phyloP scores from a whole-genome alignment of 371 early-diverging fungal species.

The Neoconidiobolus thromboides region DNA sequence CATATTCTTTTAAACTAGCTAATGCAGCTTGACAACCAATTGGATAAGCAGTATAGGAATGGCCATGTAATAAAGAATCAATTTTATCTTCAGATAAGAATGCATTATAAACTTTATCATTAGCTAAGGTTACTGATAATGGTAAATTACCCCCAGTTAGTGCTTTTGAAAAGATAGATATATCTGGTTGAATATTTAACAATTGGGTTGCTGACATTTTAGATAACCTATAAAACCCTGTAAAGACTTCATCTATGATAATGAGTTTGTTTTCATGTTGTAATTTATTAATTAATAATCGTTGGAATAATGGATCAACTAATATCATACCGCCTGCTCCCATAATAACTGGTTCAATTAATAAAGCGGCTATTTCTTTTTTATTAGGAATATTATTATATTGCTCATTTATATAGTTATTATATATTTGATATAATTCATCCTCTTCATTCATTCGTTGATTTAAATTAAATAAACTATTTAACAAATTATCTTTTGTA shows the following conservation, averaged over 20 bases:
- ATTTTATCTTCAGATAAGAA: constrained; percentile 44
- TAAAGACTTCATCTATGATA: constrained; percentile 70
- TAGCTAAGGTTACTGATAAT: constrained; percentile 47
- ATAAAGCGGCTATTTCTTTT: constrained; percentile 45
- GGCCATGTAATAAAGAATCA: constrained; percentile 61
- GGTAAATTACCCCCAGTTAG: constrained; percentile 64
- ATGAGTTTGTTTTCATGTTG: constrained; percentile 30
- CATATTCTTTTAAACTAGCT: constrained; percentile 29
- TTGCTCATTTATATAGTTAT: constrained; percentile 16
- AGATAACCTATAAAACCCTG: constrained; percentile 61
- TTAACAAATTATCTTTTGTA: too few relatives aligned
- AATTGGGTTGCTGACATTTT: constrained; percentile 36
- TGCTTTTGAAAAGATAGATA: constrained; percentile 55
- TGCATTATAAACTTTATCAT: constrained; percentile 35
- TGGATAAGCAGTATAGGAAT: constrained; percentile 73
- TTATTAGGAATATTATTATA: constrained; percentile 17
- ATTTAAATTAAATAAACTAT: background rate
- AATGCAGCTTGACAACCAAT: constrained; percentile 58
- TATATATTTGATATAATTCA: constrained; percentile 24
- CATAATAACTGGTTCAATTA: constrained; percentile 63
- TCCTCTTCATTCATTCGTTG: constrained; percentile 14
- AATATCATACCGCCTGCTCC: constrained; percentile 75
- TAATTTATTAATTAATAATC: constrained; percentile 33
- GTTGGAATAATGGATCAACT: constrained; percentile 65
- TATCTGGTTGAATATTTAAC: constrained; percentile 54